These are phyloP conservation scores for Dioscorea dumetorum DNA, from an alignment of 106 monocot genomes.

Conservation along the genomic window DNA sequence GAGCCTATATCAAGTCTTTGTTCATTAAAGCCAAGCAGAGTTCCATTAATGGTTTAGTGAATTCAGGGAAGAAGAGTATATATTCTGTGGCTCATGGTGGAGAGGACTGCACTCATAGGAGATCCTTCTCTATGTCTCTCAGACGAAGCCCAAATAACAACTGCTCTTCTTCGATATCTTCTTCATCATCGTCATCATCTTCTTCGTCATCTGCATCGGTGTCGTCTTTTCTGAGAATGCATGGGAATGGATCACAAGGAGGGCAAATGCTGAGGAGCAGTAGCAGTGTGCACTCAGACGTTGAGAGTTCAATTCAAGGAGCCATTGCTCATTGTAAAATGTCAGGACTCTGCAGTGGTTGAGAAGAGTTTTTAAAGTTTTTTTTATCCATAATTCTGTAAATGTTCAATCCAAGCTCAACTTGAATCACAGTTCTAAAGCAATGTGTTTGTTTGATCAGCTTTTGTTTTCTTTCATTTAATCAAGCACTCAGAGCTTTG, in stretches of 20 bases:
- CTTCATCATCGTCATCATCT: slow-evolving; percentile 14
- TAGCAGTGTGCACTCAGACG: slow-evolving; percentile 67
- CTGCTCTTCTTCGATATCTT: slow-evolving; percentile 16
- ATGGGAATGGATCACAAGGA: background rate
- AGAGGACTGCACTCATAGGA: slow-evolving; percentile 24
- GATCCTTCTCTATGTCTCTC: slow-evolving; percentile 54
- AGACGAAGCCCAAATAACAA: slow-evolving; percentile 15
- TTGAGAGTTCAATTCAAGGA: slow-evolving; percentile 72
- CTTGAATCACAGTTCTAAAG: too few relatives aligned
- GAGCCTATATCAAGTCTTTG: slow-evolving; percentile 61
- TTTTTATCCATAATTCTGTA: too few relatives aligned
- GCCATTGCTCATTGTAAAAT: slow-evolving; percentile 91
- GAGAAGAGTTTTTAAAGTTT: background rate
- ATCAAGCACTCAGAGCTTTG: too few relatives aligned
- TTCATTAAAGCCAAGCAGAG: slow-evolving; percentile 25
- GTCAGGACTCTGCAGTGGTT: slow-evolving; percentile 25
- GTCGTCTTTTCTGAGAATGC: slow-evolving; percentile 39
- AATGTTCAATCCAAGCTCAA: too few relatives aligned
- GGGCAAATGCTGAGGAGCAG: slow-evolving; percentile 42
- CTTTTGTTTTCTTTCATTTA: too few relatives aligned
- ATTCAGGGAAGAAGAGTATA: too few relatives aligned
- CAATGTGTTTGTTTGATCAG: too few relatives aligned
- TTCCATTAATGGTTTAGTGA: too few relatives aligned
- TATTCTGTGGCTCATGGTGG: slow-evolving; percentile 6
- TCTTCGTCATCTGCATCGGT: slow-evolving; percentile 37